A percentile compares a stretch with the other conserved stretches of the same genome.
Evolutionary conservation across 345 rosid genomes (phyloP).

Genomic region (Corchorus olitorius): DNA sequence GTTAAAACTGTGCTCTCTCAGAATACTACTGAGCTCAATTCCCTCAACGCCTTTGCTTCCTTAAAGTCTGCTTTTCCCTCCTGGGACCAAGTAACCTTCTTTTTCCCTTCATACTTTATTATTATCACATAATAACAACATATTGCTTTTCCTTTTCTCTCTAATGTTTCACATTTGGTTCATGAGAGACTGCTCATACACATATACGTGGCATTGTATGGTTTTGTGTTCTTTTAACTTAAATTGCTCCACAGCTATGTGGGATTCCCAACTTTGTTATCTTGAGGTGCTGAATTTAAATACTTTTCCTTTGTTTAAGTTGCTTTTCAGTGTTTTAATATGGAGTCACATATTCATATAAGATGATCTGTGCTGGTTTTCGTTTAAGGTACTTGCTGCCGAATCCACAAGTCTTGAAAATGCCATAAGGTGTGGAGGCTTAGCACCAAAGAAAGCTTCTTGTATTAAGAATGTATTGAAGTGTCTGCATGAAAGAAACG

Average conservation of each 20-base stretch:
- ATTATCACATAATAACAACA: not conserved
- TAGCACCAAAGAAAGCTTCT: slow-evolving; percentile 78
- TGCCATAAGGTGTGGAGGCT: slow-evolving; percentile 89
- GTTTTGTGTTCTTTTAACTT: not conserved
- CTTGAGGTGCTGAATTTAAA: not conserved
- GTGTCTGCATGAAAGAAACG: slow-evolving; percentile 59
- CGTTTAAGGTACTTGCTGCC: slow-evolving; percentile 66
- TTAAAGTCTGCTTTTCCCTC: slow-evolving; percentile 64
- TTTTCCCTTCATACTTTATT: not conserved
- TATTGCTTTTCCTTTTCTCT: not conserved
- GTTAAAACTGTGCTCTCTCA: slow-evolving; percentile 77
- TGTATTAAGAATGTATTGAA: slow-evolving; percentile 71
- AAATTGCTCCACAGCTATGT: not conserved
- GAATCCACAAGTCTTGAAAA: slow-evolving; percentile 56
- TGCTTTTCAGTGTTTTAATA: not conserved
- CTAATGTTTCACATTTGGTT: not conserved
- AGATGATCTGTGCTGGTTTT: slow-evolving; percentile 12
- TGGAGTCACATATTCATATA: not conserved
- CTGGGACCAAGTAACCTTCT: slow-evolving; percentile 68
- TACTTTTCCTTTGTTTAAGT: not conserved
- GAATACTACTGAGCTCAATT: slow-evolving; percentile 80
- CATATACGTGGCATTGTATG: not conserved
- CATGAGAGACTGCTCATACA: not conserved
- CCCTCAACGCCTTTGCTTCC: slow-evolving; percentile 73
- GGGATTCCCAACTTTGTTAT: not conserved